phyloP scores from a whole-genome alignment of 768 basidiomycete species.

The Boletus pseudo-olivaceus region DNA sequence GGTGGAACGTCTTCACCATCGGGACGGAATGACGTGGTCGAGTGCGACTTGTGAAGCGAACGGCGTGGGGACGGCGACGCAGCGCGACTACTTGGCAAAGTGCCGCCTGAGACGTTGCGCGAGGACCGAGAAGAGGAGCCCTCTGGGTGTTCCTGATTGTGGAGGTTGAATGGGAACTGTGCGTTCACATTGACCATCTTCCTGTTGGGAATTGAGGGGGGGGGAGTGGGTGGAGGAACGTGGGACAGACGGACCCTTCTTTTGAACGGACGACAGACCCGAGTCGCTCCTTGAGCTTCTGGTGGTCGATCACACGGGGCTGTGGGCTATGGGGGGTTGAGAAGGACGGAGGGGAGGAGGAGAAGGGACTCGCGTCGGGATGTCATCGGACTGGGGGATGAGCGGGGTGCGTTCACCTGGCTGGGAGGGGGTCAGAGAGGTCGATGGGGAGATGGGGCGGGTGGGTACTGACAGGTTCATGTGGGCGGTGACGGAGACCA shows the following conservation, averaged over 20 bases:
- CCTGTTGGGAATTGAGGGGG: slow-evolving; percentile 30
- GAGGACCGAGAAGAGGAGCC: slow-evolving; percentile 28
- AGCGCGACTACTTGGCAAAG: slow-evolving; percentile 16
- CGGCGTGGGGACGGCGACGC: slow-evolving; percentile 21
- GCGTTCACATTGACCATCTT: slow-evolving; percentile 72
- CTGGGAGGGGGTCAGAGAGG: slow-evolving; percentile 4
- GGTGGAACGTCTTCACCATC: slow-evolving; percentile 17
- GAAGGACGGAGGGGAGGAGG: background rate
- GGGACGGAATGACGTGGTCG: slow-evolving; percentile 20
- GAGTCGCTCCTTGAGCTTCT: slow-evolving; percentile 48
- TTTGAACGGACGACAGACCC: slow-evolving; percentile 56
- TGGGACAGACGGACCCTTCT: slow-evolving; percentile 46
- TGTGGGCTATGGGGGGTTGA: slow-evolving; percentile 19
- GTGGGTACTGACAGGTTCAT: slow-evolving; percentile 14
- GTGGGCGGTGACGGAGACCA: slow-evolving; percentile 21
- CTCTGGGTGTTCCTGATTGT: slow-evolving; percentile 19
- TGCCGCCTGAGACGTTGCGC: slow-evolving; percentile 35
- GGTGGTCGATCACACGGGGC: slow-evolving; percentile 43
- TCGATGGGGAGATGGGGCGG: background rate
- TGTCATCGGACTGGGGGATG: slow-evolving; percentile 27
- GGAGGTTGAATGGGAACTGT: slow-evolving; percentile 58
- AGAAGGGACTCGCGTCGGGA: slow-evolving; percentile 20
- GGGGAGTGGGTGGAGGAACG: background rate
- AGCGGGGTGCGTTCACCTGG: slow-evolving; percentile 26
- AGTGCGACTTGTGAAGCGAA: slow-evolving; percentile 20